Percentiles rank a stretch among this genome's conserved stretches.
Evolutionary conservation across 2,329 filamentous ascomycete genomes (phyloP).

Genomic region (Niveomyces coronatus): DNA sequence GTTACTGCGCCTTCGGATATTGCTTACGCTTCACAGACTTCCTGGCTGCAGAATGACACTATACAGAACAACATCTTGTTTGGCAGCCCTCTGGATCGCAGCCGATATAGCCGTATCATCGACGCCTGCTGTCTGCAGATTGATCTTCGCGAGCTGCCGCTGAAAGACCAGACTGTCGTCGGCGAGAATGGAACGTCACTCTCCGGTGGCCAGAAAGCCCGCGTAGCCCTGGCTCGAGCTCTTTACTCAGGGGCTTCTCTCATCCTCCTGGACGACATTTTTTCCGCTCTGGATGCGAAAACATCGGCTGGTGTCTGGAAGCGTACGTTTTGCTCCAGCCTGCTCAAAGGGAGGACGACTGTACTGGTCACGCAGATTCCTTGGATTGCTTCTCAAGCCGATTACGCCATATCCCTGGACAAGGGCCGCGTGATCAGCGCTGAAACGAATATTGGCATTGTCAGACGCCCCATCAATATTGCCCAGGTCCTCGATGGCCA

Average conservation of each 20-base stretch:
- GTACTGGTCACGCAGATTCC: constrained; percentile 48
- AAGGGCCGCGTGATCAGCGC: constrained; percentile 31
- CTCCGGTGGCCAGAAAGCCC: constrained; percentile 46
- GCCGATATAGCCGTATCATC: constrained; percentile 44
- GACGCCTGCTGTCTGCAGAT: constrained; percentile 43
- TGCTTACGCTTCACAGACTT: constrained; percentile 46
- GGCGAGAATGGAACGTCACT: constrained; percentile 45
- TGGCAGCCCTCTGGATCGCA: constrained; percentile 37
- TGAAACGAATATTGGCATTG: constrained; percentile 35
- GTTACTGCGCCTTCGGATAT: constrained; percentile 41
- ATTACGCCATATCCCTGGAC: constrained; percentile 35
- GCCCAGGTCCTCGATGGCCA: constrained; percentile 27
- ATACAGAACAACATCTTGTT: constrained; percentile 47
- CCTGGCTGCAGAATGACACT: constrained; percentile 48
- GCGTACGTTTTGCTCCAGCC: constrained; percentile 44
- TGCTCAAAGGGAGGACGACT: constrained; percentile 43
- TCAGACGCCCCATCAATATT: constrained; percentile 34
- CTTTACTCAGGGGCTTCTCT: constrained; percentile 46
- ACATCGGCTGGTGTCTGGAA: constrained; percentile 47
- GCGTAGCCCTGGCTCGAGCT: constrained; percentile 45
- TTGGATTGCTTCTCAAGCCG: constrained; percentile 41
- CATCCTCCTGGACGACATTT: constrained; percentile 48
- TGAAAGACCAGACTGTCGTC: constrained; percentile 40
- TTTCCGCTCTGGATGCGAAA: constrained; percentile 49
- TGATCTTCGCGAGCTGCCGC: constrained; percentile 40